Percentiles rank a stretch among this genome's conserved stretches.
phyloP scores from a whole-genome alignment of 2,329 filamentous ascomycete species.

The Stemphylium vesicarium region DNA sequence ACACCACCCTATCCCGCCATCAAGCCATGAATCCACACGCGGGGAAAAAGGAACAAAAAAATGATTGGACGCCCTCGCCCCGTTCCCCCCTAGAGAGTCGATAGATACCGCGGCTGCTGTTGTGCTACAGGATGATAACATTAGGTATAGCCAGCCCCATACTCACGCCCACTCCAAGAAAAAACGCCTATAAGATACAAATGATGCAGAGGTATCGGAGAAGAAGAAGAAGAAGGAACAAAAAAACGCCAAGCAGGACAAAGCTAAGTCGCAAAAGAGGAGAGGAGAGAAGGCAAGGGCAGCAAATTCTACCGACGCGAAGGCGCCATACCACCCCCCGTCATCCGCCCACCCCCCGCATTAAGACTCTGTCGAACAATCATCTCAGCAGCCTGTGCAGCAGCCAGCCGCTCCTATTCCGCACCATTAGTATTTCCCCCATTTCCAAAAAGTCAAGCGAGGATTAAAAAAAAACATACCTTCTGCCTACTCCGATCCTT shows the following conservation, averaged over 20 bases:
- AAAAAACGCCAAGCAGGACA: background rate
- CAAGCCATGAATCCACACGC: too few relatives aligned
- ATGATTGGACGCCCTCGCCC: too few relatives aligned
- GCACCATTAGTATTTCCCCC: background rate
- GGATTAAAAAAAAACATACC: slow-evolving; percentile 42
- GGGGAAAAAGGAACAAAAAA: too few relatives aligned
- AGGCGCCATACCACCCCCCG: slow-evolving; percentile 38
- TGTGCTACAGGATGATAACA: too few relatives aligned
- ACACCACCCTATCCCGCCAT: background rate
- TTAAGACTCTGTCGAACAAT: slow-evolving; percentile 93
- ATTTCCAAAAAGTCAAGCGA: background rate
- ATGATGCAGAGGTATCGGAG: too few relatives aligned
- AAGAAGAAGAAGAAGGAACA: too few relatives aligned
- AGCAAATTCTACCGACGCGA: slow-evolving; percentile 1
- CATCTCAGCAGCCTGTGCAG: slow-evolving; percentile 86
- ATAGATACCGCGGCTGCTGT: too few relatives aligned
- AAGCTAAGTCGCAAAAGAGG: background rate
- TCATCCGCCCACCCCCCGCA: slow-evolving; percentile 61
- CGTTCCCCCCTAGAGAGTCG: too few relatives aligned
- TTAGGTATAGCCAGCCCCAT: too few relatives aligned
- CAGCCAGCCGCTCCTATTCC: slow-evolving; percentile 87
- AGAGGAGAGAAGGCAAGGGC: background rate
- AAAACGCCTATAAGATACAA: background rate
- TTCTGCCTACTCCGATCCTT: slow-evolving; percentile 92
- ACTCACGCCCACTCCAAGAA: background rate